Base-by-base conservation (phyloP, 2,329 filamentous ascomycete species). In the Phaeomoniella chlamydospora region DNA sequence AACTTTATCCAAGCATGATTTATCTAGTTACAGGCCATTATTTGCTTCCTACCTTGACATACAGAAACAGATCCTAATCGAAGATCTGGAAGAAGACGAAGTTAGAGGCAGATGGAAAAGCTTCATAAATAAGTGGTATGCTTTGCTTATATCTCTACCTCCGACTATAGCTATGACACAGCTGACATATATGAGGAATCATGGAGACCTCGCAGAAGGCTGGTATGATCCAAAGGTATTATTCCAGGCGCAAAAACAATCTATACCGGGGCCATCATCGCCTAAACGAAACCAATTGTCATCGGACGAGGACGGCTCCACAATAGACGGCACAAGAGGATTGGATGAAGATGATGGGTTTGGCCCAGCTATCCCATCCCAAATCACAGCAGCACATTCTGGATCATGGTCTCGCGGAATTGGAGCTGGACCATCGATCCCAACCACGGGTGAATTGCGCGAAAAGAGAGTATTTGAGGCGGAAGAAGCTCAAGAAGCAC, bases 101-200 rank as follows among this genome's bases (percentile, higher is more conserved):
- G 59, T 77, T 1, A 79, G 70, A 44, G 86, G 87, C 2, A 67
- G 88, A 37, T 98, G 88, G 86, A 94, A 94, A 68, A 88, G 85
- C 53, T 98, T 96, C 49, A 56, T 88, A 10, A 68, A 72, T 3
- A 88, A 86, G 65, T 98, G 90, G 88, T 80, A 68, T 57, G 63
- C 43, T 41, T 18, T 14, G 26, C 17, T 18, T 13, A 18, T 33
- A 14, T 15, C 17, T 15, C 14, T 18, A 17, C 26, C 18, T 4
- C 10, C 32, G 14, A 18, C 33, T 31, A 12, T 15, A 9, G 15
- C 3, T 17, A 33, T 29, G 17, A 11, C 15, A 35, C 48, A 44
- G 45, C 66, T 75, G 55, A 74, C 62, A 55, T 56, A 46, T 46
- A 46, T 49, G 54, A 80, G 76, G 76, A 98, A 98, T 62, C 73